These are phyloP conservation scores for Yamadazyma triangularis DNA, from an alignment of 1,139 yeast species.

Conservation along the genomic window DNA sequence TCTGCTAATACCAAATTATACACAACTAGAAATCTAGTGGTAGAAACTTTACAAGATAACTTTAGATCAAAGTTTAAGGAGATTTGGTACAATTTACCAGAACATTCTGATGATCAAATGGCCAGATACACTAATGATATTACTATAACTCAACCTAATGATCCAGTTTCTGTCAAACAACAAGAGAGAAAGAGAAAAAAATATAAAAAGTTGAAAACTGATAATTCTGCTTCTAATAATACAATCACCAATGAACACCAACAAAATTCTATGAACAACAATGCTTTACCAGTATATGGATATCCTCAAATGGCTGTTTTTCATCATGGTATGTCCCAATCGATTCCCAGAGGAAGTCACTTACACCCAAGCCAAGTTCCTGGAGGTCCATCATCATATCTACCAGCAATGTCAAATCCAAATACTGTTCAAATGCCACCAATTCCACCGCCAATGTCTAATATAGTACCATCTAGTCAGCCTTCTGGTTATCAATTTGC, in stretches of 20 bases:
- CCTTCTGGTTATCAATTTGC: not conserved
- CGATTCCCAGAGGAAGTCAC: not conserved
- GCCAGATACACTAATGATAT: slow-evolving; percentile 21
- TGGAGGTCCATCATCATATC: too few species aligned
- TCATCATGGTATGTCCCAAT: not conserved
- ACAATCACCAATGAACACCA: not conserved
- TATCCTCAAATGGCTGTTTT: not conserved
- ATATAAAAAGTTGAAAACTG: not conserved
- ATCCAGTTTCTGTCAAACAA: slow-evolving; percentile 16
- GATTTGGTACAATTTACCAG: slow-evolving; percentile 22
- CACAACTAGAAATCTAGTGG: slow-evolving; percentile 5
- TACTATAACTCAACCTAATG: slow-evolving; percentile 16
- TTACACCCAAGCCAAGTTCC: too few species aligned
- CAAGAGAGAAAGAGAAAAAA: slow-evolving; percentile 9
- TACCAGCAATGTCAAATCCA: not conserved
- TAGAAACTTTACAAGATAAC: slow-evolving; percentile 8
- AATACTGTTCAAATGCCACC: not conserved
- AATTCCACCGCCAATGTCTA: not conserved
- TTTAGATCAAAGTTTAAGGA: slow-evolving; percentile 7
- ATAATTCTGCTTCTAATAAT: not conserved
- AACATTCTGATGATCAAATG: slow-evolving; percentile 16
- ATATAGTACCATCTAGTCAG: not conserved
- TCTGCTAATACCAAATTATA: not conserved
- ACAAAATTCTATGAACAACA: not conserved
- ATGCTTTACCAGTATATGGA: not conserved